Evolutionary conservation across 2,329 filamentous ascomycete species (phyloP).

Genomic region (Dactylonectria macrodidyma): DNA sequence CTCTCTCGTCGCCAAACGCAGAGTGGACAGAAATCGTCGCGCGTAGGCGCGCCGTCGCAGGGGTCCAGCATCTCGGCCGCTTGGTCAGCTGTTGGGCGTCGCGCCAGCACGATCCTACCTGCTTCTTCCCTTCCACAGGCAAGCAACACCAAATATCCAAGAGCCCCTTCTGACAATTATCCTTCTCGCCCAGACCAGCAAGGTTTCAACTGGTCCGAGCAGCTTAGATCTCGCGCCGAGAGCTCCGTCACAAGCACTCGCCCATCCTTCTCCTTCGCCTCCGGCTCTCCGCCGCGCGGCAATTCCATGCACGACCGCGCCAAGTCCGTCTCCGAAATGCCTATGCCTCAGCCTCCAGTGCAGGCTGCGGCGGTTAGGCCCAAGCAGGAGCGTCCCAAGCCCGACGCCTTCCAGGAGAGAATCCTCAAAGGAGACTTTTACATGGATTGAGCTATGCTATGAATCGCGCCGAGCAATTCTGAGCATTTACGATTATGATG

Average conservation of each 20-base stretch:
- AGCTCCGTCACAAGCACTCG: slow-evolving; percentile 76
- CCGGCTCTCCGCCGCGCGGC: slow-evolving; percentile 55
- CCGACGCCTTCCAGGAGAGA: slow-evolving; percentile 95
- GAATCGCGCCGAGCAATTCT: slow-evolving; percentile 13
- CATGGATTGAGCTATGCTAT: slow-evolving; percentile 79
- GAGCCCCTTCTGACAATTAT: slow-evolving; percentile 76
- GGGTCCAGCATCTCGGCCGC: slow-evolving; percentile 52
- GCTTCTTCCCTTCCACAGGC: slow-evolving; percentile 62
- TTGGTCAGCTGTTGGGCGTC: slow-evolving; percentile 53
- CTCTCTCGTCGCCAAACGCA: slow-evolving; percentile 52
- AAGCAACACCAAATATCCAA: slow-evolving; percentile 71
- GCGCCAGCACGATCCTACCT: slow-evolving; percentile 53
- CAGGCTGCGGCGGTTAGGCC: slow-evolving; percentile 64
- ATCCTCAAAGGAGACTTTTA: slow-evolving; percentile 98
- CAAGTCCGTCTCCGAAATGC: slow-evolving; percentile 79
- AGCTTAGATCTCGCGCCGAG: slow-evolving; percentile 92
- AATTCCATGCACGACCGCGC: slow-evolving; percentile 72
- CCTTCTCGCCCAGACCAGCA: slow-evolving; percentile 79
- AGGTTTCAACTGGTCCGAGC: slow-evolving; percentile 97
- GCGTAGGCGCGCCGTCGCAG: slow-evolving; percentile 44
- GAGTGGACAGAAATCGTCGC: slow-evolving; percentile 51
- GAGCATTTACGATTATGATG: slow-evolving; percentile 36
- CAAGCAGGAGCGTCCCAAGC: slow-evolving; percentile 73
- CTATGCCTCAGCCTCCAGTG: slow-evolving; percentile 70
- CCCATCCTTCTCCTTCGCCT: slow-evolving; percentile 72